Percentiles rank a stretch among this genome's conserved stretches.
Evolutionary conservation across 495 filamentous ascomycete genomes (phyloP).

Genomic region (Endocarpon pusillum): DNA sequence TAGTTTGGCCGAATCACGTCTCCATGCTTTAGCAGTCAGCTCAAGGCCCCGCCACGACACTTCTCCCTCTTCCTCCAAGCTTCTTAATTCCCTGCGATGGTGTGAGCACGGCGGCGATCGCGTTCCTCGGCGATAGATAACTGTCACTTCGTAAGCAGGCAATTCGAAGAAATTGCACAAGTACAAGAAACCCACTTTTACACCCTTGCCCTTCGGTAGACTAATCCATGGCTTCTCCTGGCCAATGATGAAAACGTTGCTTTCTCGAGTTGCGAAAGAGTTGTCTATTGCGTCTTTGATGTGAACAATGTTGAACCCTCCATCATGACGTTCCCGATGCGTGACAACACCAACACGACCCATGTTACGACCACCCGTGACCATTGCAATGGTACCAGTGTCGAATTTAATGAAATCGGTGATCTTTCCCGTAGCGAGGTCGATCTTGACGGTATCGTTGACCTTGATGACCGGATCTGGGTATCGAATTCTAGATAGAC

Average conservation of each 20-base stretch:
- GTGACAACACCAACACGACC: constrained; percentile 99
- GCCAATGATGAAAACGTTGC: constrained; percentile 97
- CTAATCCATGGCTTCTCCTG: constrained; percentile 97
- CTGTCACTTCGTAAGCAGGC: constrained; percentile 19
- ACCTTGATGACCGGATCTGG: constrained; percentile 95
- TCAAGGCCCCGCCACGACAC: too few species aligned
- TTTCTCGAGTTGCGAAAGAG: constrained; percentile 94
- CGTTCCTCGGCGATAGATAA: constrained; percentile 95
- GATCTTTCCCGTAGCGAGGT: constrained; percentile 93
- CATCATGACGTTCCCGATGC: constrained; percentile 97
- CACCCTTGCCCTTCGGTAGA: constrained; percentile 98
- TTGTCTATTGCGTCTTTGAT: constrained; percentile 99
- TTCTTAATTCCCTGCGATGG: constrained; percentile 51
- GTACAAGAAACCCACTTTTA: constrained; percentile 53
- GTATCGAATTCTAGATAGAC: constrained; percentile 73
- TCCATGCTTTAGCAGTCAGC: too few species aligned
- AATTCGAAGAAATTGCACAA: background rate
- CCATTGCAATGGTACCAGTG: constrained; percentile 93
- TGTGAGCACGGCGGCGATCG: constrained; percentile 75
- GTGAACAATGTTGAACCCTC: constrained; percentile 99
- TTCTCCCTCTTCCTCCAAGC: too few species aligned
- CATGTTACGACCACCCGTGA: constrained; percentile 98
- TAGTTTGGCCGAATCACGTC: too few species aligned
- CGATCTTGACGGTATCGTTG: constrained; percentile 99
- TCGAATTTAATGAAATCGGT: constrained; percentile 91